Percentiles rank a stretch among this genome's conserved stretches.
Evolutionary conservation across 2,329 filamentous ascomycete species (phyloP).

Genomic region (Aspergillus clavatus): DNA sequence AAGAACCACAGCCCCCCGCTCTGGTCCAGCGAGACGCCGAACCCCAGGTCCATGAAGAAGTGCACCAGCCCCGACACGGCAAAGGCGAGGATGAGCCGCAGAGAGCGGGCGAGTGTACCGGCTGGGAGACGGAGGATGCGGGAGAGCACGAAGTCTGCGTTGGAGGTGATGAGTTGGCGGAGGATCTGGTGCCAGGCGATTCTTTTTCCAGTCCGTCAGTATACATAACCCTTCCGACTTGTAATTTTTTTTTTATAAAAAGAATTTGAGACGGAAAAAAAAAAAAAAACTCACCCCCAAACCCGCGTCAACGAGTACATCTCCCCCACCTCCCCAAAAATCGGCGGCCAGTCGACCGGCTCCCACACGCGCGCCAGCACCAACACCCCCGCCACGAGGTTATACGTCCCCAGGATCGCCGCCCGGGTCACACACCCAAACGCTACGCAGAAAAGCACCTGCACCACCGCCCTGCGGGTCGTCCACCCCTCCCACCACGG

Average conservation of each 20-base stretch:
- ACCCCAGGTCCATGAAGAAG: slow-evolving; percentile 15
- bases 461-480: not conserved
- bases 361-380: slow-evolving; percentile 7
- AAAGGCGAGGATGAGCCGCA: slow-evolving; percentile 14
- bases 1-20: slow-evolving; percentile 17
- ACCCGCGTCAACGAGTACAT: slow-evolving; percentile 12
- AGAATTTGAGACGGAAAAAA: not conserved
- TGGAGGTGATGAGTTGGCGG: slow-evolving; percentile 11
- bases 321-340: slow-evolving; percentile 8
- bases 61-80: slow-evolving; percentile 15
- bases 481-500: not conserved
- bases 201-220: slow-evolving; percentile 6
- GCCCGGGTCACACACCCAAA: slow-evolving; percentile 14
- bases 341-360: slow-evolving; percentile 16
- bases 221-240: too few species aligned
- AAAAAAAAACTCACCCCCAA: slow-evolving; percentile 14
- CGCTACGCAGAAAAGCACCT: slow-evolving; percentile 9
- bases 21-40: slow-evolving; percentile 9
- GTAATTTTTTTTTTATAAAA: too few species aligned
- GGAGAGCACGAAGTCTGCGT: slow-evolving; percentile 11
- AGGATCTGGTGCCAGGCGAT: slow-evolving; percentile 19
- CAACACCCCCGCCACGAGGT: not conserved
- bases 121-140: slow-evolving; percentile 6
- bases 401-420: slow-evolving; percentile 12
- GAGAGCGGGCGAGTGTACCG: not conserved